These are phyloP conservation scores for Colletotrichum abscissum DNA, from an alignment of 2,329 filamentous ascomycete genomes.

Conservation along the genomic window DNA sequence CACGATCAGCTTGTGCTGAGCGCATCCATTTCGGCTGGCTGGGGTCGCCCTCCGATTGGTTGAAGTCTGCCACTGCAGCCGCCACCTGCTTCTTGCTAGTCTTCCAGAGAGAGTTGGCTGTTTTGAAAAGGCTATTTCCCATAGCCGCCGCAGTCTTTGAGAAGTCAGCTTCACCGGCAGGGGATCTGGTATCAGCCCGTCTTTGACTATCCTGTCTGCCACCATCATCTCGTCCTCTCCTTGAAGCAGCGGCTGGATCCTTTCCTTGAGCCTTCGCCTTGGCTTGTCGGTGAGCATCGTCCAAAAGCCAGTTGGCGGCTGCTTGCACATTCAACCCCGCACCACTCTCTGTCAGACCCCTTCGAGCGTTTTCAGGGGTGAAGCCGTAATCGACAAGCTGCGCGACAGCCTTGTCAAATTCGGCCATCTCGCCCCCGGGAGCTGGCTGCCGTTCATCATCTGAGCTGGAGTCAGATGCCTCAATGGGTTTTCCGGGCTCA, in stretches of 20 bases:
- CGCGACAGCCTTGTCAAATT: constrained; percentile 81
- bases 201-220: constrained; percentile 36
- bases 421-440: constrained; percentile 43
- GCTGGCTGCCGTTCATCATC: constrained; percentile 54
- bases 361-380: constrained; percentile 81
- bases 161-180: constrained; percentile 76
- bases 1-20: constrained; percentile 64
- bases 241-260: constrained; percentile 55
- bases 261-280: constrained; percentile 75
- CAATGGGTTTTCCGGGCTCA: constrained; percentile 67
- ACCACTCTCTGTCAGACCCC: constrained; percentile 83
- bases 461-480: constrained; percentile 59
- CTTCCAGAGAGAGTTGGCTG: constrained; percentile 95
- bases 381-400: constrained; percentile 97
- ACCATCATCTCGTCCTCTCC: constrained; percentile 50
- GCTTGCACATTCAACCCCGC: constrained; percentile 84
- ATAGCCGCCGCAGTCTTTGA: constrained; percentile 85
- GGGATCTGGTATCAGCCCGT: constrained; percentile 64
- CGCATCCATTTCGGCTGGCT: constrained; percentile 97
- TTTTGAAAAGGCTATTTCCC: constrained; percentile 88
- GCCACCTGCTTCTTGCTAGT: constrained; percentile 92
- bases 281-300: constrained; percentile 88
- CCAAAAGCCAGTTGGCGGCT: constrained; percentile 89
- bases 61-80: constrained; percentile 89
- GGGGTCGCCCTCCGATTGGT: constrained; percentile 76